These are phyloP conservation scores for Limnanthes douglasii DNA, from an alignment of 345 rosid genomes.

Conservation along the genomic window DNA sequence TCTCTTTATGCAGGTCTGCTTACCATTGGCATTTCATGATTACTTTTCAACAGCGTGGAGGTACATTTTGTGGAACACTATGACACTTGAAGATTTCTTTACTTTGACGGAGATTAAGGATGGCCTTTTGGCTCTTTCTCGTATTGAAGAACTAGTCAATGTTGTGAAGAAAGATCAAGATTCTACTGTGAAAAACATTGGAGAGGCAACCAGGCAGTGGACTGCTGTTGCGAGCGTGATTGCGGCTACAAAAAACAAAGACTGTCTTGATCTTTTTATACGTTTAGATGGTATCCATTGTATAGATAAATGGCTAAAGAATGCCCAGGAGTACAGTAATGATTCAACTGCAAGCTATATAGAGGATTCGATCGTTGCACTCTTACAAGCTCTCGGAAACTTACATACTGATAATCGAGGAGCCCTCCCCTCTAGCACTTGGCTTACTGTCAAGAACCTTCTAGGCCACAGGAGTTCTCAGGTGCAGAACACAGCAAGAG, in stretches of 20 bases:
- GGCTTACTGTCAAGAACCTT: constrained; percentile 49
- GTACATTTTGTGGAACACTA: constrained; percentile 34
- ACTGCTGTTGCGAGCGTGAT: constrained; percentile 74
- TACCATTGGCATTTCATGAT: too few relatives aligned
- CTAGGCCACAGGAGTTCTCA: constrained; percentile 42
- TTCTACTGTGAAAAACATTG: constrained; percentile 36
- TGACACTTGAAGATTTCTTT: constrained; percentile 94
- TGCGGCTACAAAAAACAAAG: constrained; percentile 68
- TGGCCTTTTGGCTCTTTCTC: constrained; percentile 62
- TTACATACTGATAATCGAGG: constrained; percentile 46
- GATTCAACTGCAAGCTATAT: constrained; percentile 31
- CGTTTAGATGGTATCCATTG: constrained; percentile 68
- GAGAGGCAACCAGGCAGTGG: constrained; percentile 85
- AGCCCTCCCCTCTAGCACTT: constrained; percentile 64
- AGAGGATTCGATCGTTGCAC: constrained; percentile 62
- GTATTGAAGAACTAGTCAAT: constrained; percentile 62
- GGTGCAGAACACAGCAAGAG: constrained; percentile 60
- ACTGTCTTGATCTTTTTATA: constrained; percentile 81
- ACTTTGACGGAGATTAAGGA: constrained; percentile 79
- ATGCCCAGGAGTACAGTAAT: constrained; percentile 29
- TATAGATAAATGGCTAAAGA: constrained; percentile 64
- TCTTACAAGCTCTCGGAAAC: constrained; percentile 60
- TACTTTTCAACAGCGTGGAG: too few relatives aligned
- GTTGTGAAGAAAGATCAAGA: constrained; percentile 67
- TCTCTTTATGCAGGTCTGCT: too few relatives aligned